Percentiles rank a stretch among this genome's conserved stretches.
These are phyloP conservation scores for Myochromella boudieri DNA, from an alignment of 768 basidiomycete genomes.

Conservation along the genomic window DNA sequence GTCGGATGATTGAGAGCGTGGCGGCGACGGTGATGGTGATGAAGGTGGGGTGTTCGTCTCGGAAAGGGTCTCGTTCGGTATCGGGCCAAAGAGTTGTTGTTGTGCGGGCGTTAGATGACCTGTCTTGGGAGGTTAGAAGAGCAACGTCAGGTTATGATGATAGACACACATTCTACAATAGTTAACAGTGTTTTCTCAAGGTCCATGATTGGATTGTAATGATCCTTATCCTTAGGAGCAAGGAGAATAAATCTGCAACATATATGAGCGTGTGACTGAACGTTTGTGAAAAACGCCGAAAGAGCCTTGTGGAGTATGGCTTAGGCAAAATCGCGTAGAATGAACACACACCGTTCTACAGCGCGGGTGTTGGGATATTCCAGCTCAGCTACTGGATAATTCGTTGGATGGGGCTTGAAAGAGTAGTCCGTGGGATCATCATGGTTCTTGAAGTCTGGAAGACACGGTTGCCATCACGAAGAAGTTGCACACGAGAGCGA, in stretches of 20 bases:
- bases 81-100: slow-evolving; percentile 63
- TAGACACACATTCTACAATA: slow-evolving; percentile 64
- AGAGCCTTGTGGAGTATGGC: too few species aligned
- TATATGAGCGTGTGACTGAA: too few species aligned
- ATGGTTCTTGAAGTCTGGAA: slow-evolving; percentile 68
- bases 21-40: slow-evolving; percentile 38
- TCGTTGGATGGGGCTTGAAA: slow-evolving; percentile 61
- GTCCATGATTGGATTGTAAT: slow-evolving; percentile 84
- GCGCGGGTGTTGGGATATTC: slow-evolving; percentile 78
- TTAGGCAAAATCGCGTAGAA: not conserved
- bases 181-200: slow-evolving; percentile 69
- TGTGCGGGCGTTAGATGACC: slow-evolving; percentile 70
- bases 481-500: not conserved
- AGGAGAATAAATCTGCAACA: slow-evolving; percentile 69
- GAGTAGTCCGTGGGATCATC: slow-evolving; percentile 59
- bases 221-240: slow-evolving; percentile 80
- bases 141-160: slow-evolving; percentile 10
- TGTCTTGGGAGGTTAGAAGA: slow-evolving; percentile 23
- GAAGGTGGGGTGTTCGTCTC: slow-evolving; percentile 37
- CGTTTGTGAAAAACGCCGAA: too few species aligned
- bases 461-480: slow-evolving; percentile 11
- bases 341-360: slow-evolving; percentile 55
- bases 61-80: slow-evolving; percentile 49
- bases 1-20: slow-evolving; percentile 33
- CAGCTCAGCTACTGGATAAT: slow-evolving; percentile 67